Conservation (phyloP, 2,329 filamentous ascomycete genomes). For the Zasmidium citrigriseum region DNA sequence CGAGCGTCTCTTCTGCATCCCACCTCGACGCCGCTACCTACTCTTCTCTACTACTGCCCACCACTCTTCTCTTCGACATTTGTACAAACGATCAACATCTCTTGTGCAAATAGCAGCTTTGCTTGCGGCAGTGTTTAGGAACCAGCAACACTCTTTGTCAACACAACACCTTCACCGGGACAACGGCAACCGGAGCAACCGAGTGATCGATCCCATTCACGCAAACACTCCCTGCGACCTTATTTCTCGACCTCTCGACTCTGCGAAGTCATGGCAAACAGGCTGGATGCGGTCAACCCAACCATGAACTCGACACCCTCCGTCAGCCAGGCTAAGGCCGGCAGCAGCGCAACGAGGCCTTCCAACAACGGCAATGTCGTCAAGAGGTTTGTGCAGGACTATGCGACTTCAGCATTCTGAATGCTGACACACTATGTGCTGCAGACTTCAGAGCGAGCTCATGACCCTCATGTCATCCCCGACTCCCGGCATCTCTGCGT, state of each 20-base stretch:
- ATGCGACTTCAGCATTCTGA: no score
- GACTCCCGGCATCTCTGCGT: slow-evolving; percentile 90
- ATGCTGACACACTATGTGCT: background rate
- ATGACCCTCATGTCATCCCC: slow-evolving; percentile 98
- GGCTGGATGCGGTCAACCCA: slow-evolving; percentile 30
- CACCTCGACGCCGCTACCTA: background rate
- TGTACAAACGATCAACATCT: background rate
- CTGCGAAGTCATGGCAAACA: slow-evolving; percentile 31
- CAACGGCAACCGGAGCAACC: background rate
- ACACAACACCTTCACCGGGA: background rate
- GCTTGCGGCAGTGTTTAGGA: background rate
- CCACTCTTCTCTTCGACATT: background rate
- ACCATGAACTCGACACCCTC: slow-evolving; percentile 34
- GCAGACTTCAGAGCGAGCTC: slow-evolving; percentile 89
- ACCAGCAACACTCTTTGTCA: background rate
- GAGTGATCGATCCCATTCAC: background rate
- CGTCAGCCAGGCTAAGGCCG: slow-evolving; percentile 33
- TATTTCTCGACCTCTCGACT: background rate
- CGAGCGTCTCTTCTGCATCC: background rate
- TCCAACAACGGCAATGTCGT: slow-evolving; percentile 46
- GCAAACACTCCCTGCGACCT: background rate
- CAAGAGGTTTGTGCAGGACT: slow-evolving; percentile 46
- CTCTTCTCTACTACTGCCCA: background rate
- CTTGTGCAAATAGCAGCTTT: background rate
- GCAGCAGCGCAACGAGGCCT: slow-evolving; percentile 21